phyloP scores from a whole-genome alignment of 2,329 filamentous ascomycete genomes.

The Colletotrichum sp. region DNA sequence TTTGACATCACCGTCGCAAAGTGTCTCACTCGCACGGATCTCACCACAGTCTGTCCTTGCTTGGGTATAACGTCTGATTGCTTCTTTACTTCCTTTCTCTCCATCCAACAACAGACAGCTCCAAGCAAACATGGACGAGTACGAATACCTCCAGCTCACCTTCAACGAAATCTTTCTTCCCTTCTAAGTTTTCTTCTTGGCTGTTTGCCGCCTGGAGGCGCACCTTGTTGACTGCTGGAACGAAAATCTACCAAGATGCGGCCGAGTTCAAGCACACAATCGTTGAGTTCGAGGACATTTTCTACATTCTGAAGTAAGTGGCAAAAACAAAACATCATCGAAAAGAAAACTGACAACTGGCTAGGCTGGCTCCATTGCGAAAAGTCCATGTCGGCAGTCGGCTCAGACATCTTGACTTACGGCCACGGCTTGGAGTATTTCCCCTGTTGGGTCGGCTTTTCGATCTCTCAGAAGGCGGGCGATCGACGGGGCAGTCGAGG shows the following conservation, averaged over 20 bases:
- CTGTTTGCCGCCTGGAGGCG: no score
- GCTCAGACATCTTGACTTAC: no score
- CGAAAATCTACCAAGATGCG: slow-evolving; percentile 20
- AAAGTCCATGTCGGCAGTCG: no score
- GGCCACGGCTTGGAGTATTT: no score
- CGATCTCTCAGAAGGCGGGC: no score
- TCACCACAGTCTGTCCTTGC: neutral
- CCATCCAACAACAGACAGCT: neutral
- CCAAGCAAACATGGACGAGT: slow-evolving; percentile 59
- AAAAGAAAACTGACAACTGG: no score
- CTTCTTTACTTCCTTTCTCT: neutral
- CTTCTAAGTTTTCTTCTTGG: no score
- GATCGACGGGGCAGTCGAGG: no score
- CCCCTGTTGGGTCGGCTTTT: no score
- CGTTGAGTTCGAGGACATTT: slow-evolving; percentile 16
- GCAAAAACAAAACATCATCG: neutral
- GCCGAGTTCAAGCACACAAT: slow-evolving; percentile 24
- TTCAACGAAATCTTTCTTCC: no score
- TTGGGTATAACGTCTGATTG: neutral
- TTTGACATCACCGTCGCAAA: slow-evolving; percentile 11
- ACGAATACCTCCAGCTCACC: slow-evolving; percentile 77
- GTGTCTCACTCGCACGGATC: slow-evolving; percentile 4
- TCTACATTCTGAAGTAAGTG: slow-evolving; percentile 21
- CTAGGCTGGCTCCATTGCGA: no score
- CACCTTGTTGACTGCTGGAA: no score